Conservation (phyloP, 1,284 basidiomycete species). For the Heterobasidion occidentale region DNA sequence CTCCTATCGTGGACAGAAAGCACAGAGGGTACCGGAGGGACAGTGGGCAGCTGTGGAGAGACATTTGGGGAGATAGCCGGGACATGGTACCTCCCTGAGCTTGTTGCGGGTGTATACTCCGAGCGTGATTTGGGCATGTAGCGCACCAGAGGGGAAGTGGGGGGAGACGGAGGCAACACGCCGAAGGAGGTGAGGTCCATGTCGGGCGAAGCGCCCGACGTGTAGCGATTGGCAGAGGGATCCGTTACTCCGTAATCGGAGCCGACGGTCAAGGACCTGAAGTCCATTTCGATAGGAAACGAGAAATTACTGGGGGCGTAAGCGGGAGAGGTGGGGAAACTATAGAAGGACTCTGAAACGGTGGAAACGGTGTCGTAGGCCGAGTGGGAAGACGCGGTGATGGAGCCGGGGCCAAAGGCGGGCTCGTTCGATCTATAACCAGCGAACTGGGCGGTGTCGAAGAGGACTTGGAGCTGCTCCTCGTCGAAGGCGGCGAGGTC, state of each 20-base stretch:
- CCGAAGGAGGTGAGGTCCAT: constrained; percentile 41
- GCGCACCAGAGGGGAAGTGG: constrained; percentile 18
- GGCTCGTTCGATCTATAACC: constrained; percentile 46
- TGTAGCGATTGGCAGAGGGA: constrained; percentile 28
- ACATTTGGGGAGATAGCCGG: constrained; percentile 40
- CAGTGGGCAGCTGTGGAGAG: constrained; percentile 30
- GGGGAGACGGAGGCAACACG: constrained; percentile 50
- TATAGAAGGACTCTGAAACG: constrained; percentile 26
- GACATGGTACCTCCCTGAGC: constrained; percentile 25
- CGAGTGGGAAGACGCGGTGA: constrained; percentile 71
- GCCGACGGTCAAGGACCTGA: constrained; percentile 28
- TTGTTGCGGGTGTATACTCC: constrained; percentile 34
- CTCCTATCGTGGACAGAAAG: constrained; percentile 25
- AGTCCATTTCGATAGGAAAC: constrained; percentile 16
- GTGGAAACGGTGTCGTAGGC: constrained; percentile 22
- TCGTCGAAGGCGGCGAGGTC: constrained; percentile 57
- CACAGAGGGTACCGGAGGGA: constrained; percentile 30
- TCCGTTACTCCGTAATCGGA: constrained; percentile 41
- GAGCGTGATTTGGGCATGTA: constrained; percentile 27
- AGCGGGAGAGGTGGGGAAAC: constrained; percentile 11
- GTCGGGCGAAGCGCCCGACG: constrained; percentile 32
- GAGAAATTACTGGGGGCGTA: constrained; percentile 16
- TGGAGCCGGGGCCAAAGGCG: constrained; percentile 61
- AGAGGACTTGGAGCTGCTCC: constrained; percentile 49
- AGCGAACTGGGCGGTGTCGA: constrained; percentile 48